Evolutionary conservation across 176 grass and related monocot species (phyloP).

Genomic region (Lolium rigidum): DNA sequence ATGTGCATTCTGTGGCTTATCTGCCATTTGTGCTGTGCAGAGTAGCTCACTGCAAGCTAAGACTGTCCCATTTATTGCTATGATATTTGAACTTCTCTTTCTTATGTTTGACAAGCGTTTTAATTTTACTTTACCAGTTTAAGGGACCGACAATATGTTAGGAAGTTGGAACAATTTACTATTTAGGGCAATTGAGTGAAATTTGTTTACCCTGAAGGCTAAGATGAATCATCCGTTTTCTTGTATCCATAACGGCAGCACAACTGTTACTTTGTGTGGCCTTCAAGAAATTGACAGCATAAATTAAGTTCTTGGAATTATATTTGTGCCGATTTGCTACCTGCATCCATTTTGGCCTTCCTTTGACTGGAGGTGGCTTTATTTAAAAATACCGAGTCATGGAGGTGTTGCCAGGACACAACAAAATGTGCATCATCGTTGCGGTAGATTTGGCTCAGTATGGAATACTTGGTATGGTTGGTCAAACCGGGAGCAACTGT

Average conservation of each 20-base stretch:
- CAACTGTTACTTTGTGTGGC: background rate
- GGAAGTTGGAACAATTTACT: conserved; percentile 9
- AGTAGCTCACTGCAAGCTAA: conserved; percentile 1
- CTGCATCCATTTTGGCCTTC: conserved; percentile 9
- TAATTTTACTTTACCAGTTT: conserved; percentile 25
- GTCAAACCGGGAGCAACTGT: background rate
- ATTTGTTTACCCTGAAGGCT: background rate
- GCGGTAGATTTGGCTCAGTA: background rate
- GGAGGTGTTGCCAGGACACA: background rate
- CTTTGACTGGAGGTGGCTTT: background rate
- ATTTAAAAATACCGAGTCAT: background rate
- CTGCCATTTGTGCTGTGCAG: background rate
- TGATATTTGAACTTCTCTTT: background rate
- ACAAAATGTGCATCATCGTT: background rate
- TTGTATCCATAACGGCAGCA: background rate
- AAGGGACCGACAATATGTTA: background rate
- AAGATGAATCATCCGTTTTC: background rate
- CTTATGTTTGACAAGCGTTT: conserved; percentile 6
- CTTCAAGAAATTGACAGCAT: background rate
- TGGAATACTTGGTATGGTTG: background rate
- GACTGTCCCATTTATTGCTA: background rate
- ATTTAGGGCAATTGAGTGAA: background rate
- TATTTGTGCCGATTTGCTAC: conserved; percentile 6
- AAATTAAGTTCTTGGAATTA: conserved; percentile 17
- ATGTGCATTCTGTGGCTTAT: conserved; percentile 1